These are phyloP conservation scores for Daldinia vernicosa DNA, from an alignment of 495 filamentous ascomycete genomes.

Conservation along the genomic window DNA sequence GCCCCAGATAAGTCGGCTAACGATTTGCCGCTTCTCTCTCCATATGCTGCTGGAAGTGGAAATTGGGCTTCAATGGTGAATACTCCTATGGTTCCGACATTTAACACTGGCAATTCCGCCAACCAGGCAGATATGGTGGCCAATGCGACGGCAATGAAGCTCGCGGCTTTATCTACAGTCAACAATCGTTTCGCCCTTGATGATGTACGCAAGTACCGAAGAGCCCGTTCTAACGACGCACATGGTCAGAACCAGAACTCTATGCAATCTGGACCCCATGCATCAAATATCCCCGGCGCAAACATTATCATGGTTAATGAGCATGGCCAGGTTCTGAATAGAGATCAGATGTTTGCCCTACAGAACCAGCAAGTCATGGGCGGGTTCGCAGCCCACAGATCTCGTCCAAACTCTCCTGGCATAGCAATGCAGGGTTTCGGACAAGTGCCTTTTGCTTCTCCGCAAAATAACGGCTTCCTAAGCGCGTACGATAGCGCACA, in stretches of 20 bases:
- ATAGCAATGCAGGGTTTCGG: slow-evolving; percentile 80
- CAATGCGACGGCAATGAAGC: slow-evolving; percentile 98
- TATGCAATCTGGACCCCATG: slow-evolving; percentile 55
- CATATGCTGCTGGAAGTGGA: slow-evolving; percentile 81
- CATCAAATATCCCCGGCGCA: slow-evolving; percentile 63
- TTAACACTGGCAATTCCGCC: slow-evolving; percentile 65
- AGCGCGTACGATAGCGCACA: slow-evolving; percentile 79
- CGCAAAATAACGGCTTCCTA: slow-evolving; percentile 95
- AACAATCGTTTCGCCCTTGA: slow-evolving; percentile 98
- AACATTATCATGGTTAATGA: slow-evolving; percentile 91
- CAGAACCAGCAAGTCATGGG: slow-evolving; percentile 85
- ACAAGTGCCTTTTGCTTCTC: slow-evolving; percentile 81
- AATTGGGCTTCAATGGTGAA: slow-evolving; percentile 99
- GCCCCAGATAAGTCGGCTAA: slow-evolving; percentile 69
- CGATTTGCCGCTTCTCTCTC: slow-evolving; percentile 87
- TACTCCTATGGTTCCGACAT: slow-evolving; percentile 92
- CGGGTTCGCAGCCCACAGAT: slow-evolving; percentile 77
- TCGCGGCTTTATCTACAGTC: slow-evolving; percentile 94
- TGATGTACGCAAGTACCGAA: slow-evolving; percentile 92
- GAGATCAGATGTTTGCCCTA: slow-evolving; percentile 85
- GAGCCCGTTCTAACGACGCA: slow-evolving; percentile 88
- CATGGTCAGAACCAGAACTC: slow-evolving; percentile 60
- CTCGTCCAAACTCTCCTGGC: slow-evolving; percentile 92
- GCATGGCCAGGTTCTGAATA: slow-evolving; percentile 83
- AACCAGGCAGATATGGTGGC: slow-evolving; percentile 97